Evolutionary conservation across 2,329 filamentous ascomycete genomes (phyloP).

Genomic region (Plenodomus lindquistii): DNA sequence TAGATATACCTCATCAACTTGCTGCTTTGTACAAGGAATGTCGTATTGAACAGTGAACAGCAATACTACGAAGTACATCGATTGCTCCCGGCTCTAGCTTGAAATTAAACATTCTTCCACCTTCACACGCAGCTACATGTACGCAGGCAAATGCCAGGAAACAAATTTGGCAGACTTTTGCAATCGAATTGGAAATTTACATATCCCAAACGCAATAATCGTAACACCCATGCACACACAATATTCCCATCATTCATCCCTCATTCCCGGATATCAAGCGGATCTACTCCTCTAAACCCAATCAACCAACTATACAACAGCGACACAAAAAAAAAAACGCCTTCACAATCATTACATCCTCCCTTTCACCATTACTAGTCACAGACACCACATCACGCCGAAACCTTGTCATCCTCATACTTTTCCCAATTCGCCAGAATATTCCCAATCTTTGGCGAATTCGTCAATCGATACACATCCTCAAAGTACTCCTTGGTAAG

Average conservation of each 20-base stretch:
- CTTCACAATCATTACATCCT: background rate
- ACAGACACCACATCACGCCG: slow-evolving; percentile 9
- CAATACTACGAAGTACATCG: no score
- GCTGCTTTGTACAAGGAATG: no score
- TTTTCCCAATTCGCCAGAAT: slow-evolving; percentile 76
- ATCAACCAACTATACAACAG: background rate
- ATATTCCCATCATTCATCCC: background rate
- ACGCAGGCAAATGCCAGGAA: no score
- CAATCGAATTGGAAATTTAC: no score
- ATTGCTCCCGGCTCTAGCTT: no score
- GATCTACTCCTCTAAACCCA: background rate
- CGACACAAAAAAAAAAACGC: background rate
- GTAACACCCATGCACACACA: no score
- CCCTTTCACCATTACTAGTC: background rate
- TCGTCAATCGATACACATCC: slow-evolving; percentile 94
- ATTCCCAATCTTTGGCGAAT: slow-evolving; percentile 73
- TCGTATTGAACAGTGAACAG: no score
- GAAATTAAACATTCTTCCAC: no score
- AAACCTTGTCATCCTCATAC: slow-evolving; percentile 48
- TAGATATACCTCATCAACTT: no score
- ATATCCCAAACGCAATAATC: no score
- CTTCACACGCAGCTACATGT: no score
- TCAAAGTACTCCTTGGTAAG: slow-evolving; percentile 99
- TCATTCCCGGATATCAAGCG: background rate
- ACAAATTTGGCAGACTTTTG: no score